Base-by-base conservation (phyloP, 257 asterid species). In the Hygrophila difformis region DNA sequence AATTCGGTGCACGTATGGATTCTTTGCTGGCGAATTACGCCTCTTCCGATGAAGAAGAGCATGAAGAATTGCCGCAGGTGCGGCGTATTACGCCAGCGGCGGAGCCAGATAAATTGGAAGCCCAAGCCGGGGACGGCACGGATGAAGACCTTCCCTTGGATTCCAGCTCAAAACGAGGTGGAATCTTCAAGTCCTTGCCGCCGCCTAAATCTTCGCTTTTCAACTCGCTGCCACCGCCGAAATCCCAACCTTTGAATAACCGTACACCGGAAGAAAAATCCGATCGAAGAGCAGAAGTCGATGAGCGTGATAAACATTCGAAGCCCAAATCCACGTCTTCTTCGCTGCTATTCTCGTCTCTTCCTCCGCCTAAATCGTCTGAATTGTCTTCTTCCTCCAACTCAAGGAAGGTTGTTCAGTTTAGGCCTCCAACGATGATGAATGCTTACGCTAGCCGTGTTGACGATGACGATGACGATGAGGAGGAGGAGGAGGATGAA, bases 41-140 rank as follows among this genome's bases (percentile, higher is more conserved):
- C 6, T 89, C 97, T 62, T 84, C 96, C 0, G 95, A 81, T 47
- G 97, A 87, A 39, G 95, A 83, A 38, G 78, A 68, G 2, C 51
- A 34, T 16, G 68, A 65, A 36, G 51, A 55, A 18, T 41, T 61
- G 18, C 56, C 33, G 16, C 50, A 58, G 5, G 46, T 60, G 29
- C 47, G 43, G 22, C 47, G 3, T 3, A 33, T 4, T 5, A 9
- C 58, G 26, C 58, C 22, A 20, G 47, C 45, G 39, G 38, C 49
- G 12, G 56, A 44, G 11, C 53, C 61, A 39, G 47, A 18, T 10
- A 41, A 35, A 22, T 39, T 17, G 28, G 48, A 48, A 26, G 31
- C 31, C 1, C 4, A 26, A 26, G 4, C 1, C 7, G 31, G 8
- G 4, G 31, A 3, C 8, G 31, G 31, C 4, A 26, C 4, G 44